A percentile compares a stretch with the other conserved stretches of the same genome.
Conservation (phyloP, 139 green algal species). For the Zygnema cylindricum region DNA sequence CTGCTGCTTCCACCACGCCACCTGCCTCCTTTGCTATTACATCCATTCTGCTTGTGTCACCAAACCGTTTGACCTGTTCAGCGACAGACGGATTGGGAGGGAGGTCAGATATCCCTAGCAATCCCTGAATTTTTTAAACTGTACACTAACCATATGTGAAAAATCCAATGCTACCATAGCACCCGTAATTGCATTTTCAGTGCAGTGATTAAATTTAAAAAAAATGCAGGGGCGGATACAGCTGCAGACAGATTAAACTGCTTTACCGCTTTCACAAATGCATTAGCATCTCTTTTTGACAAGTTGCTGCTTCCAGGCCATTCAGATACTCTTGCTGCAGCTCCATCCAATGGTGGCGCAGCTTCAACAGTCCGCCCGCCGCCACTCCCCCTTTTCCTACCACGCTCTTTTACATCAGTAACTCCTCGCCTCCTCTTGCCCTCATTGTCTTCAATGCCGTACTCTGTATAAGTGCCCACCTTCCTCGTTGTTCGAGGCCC, state of each 20-base stretch:
- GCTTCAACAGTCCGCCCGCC: conserved; percentile 14
- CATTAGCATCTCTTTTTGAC: conserved; percentile 57
- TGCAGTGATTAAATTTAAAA: no score
- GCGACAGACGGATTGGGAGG: neutral
- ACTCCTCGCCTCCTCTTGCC: neutral
- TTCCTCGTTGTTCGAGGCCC: neutral
- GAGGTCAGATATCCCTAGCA: no score
- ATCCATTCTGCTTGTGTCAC: conserved; percentile 49
- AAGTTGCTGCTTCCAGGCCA: conserved; percentile 18
- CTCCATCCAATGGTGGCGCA: conserved; percentile 28
- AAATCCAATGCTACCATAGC: no score
- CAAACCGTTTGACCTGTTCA: conserved; percentile 47
- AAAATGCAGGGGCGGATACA: no score
- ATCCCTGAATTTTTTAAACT: no score
- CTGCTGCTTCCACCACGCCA: conserved; percentile 28
- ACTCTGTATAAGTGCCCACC: conserved; percentile 24
- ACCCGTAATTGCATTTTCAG: neutral
- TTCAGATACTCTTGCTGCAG: conserved; percentile 14
- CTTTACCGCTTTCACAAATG: conserved; percentile 62
- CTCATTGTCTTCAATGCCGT: conserved; percentile 1
- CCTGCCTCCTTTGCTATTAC: conserved; percentile 49
- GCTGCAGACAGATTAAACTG: neutral
- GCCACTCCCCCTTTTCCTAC: neutral
- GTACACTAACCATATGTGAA: no score
- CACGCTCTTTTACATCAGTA: neutral